Conservation (phyloP, 805 yeast species). For the Metschnikowia arizonensis region DNA sequence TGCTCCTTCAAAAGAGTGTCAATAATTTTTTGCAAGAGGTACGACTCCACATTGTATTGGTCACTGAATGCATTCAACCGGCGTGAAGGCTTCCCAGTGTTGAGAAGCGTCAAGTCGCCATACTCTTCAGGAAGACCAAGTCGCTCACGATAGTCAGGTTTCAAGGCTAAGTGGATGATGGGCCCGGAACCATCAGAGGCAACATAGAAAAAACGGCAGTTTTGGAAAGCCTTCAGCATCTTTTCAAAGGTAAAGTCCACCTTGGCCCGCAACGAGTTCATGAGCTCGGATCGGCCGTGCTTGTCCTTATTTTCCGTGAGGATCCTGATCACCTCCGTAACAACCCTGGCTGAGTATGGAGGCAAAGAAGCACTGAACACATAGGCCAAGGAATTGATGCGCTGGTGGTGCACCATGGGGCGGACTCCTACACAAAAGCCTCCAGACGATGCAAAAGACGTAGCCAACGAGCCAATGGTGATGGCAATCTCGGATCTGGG, state of each 20-base stretch:
- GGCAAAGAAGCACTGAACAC: slow-evolving; percentile 95
- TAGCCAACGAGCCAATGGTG: slow-evolving; percentile 82
- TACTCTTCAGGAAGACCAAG: slow-evolving; percentile 47
- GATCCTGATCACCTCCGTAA: slow-evolving; percentile 49
- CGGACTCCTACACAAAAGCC: slow-evolving; percentile 87
- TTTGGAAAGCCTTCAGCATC: slow-evolving; percentile 37
- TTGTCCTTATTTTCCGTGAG: slow-evolving; percentile 34
- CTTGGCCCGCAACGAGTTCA: slow-evolving; percentile 38
- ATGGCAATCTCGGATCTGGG: slow-evolving; percentile 74
- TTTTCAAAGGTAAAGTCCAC: slow-evolving; percentile 34
- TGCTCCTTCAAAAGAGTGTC: slow-evolving; percentile 49
- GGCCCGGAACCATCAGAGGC: slow-evolving; percentile 62
- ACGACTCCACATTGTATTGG: slow-evolving; percentile 50
- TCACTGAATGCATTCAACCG: slow-evolving; percentile 40
- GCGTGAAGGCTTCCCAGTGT: slow-evolving; percentile 44
- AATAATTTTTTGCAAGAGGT: slow-evolving; percentile 62
- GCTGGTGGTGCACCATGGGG: slow-evolving; percentile 86
- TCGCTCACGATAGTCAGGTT: slow-evolving; percentile 39
- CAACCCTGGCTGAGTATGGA: slow-evolving; percentile 75
- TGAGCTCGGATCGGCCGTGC: slow-evolving; percentile 32
- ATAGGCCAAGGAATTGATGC: slow-evolving; percentile 84
- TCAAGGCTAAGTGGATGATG: slow-evolving; percentile 60
- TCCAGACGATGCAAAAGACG: slow-evolving; percentile 79
- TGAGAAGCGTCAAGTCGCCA: slow-evolving; percentile 44
- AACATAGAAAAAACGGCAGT: slow-evolving; percentile 43